Base-by-base conservation (phyloP, 306 rosid genomes). In the Astragalus membranaceus region DNA sequence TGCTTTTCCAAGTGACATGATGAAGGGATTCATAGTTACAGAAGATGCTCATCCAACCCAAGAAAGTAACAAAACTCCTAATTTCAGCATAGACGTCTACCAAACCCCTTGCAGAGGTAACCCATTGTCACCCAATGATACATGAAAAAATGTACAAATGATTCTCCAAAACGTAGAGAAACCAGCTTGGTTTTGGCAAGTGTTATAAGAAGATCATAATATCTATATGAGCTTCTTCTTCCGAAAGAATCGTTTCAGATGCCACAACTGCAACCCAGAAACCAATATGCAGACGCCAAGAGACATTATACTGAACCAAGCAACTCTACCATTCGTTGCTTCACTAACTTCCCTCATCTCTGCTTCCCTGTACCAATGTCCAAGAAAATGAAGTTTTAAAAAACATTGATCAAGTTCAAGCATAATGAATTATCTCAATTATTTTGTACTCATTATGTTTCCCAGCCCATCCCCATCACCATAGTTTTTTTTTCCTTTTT, bases 161-260 rank as follows among this genome's bases (percentile, higher is more conserved):
- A 54, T 36, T 74, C 84, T 76, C 65, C 37, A 55, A 57, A 67
- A 65, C 59, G 47, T 11, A 30, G 46, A 63, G 56, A 74, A 26
- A 64, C 42, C 43, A 46, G 52, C 43, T 36, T 46, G 32, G 69
- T 78, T 58, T 52, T 47, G 64, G 50, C 66, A 79, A 70, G 54
- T 17, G 44, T 44, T 54, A 52, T 1, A 2, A 58, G 9, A 64
- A 37, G 68, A 55, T 56, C 70, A 26, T 26, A 26, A 32, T 46
- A 39, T 75, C 77, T 85, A 88, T 77, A 88, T 88, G 78, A 88
- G 90, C 82, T 88, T 88, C 87, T 88, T 88, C 84, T 83, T 88
- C 60, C 41, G 70, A 50, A 84, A 84, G 75, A 26, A 86, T 41
- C 72, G 77, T 69, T 78, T 85, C 83, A 85, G 52, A 69, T 74